Conservation (phyloP, 1,139 yeast species). For the Pneumocystis wakefieldiae region DNA sequence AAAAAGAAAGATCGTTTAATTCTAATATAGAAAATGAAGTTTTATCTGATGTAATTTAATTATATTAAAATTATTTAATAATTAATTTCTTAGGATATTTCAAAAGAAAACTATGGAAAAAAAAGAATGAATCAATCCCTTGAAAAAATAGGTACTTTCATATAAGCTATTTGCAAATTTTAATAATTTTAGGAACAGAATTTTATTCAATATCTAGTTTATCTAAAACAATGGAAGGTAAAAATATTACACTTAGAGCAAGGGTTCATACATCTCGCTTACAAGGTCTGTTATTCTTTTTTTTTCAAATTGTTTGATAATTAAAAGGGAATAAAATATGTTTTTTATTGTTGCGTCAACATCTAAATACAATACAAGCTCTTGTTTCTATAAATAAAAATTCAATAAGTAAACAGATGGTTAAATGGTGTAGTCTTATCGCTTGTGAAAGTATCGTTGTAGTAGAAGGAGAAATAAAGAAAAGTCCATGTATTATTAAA, state of each 20-base stretch:
- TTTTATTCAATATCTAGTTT: constrained; percentile 47
- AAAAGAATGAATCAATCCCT: constrained; percentile 72
- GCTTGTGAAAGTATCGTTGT: constrained; percentile 82
- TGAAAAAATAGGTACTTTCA: constrained; percentile 26
- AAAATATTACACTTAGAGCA: constrained; percentile 74
- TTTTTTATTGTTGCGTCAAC: constrained; percentile 84
- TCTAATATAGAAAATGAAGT: neutral
- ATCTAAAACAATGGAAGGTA: constrained; percentile 50
- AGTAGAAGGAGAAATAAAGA: constrained; percentile 70
- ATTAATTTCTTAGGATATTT: constrained; percentile 39
- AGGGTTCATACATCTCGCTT: constrained; percentile 86
- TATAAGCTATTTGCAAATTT: neutral
- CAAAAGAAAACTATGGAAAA: constrained; percentile 79
- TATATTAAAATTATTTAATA: neutral
- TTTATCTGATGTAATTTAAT: neutral
- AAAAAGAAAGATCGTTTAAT: neutral
- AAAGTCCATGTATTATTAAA: constrained; percentile 75
- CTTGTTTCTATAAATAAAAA: constrained; percentile 56
- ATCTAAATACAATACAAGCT: constrained; percentile 66
- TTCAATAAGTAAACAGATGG: constrained; percentile 81
- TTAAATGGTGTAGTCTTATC: constrained; percentile 82
- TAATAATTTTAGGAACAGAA: constrained; percentile 27
- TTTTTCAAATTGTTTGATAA: neutral
- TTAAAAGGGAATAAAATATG: constrained; percentile 60
- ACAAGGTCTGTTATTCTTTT: constrained; percentile 40